Percentiles rank a stretch among this genome's conserved stretches.
These are phyloP conservation scores for Butyriboletus loyo DNA, from an alignment of 768 basidiomycete species.

Conservation along the genomic window DNA sequence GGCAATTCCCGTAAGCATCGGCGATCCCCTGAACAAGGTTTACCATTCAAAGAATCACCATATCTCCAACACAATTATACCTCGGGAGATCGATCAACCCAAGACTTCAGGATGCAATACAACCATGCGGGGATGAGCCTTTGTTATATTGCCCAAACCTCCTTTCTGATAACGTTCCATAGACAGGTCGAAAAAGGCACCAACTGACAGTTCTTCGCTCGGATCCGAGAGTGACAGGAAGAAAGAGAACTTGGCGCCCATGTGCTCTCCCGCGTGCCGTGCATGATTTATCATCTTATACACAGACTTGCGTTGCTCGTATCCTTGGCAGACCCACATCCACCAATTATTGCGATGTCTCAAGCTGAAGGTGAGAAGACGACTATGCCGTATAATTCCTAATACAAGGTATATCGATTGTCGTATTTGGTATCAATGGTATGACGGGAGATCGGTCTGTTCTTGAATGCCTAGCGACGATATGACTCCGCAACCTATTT, in stretches of 20 bases:
- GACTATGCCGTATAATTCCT: conserved; percentile 20
- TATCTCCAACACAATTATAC: background rate
- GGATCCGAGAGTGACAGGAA: conserved; percentile 8
- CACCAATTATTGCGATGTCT: conserved; percentile 1
- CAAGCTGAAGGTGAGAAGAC: conserved; percentile 12
- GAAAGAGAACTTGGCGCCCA: background rate
- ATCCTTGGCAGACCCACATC: conserved; percentile 1
- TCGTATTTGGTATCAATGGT: conserved; percentile 18
- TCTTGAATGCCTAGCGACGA: conserved; percentile 4
- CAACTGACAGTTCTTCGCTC: conserved; percentile 3
- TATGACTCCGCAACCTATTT: conserved; percentile 4
- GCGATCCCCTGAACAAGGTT: conserved; percentile 3
- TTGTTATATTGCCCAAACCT: conserved; percentile 2
- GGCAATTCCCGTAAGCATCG: conserved; percentile 12
- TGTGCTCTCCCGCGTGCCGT: conserved; percentile 5
- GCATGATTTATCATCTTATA: conserved; percentile 1
- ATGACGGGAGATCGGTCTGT: conserved; percentile 14
- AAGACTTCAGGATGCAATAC: conserved; percentile 15
- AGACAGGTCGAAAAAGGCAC: conserved; percentile 15
- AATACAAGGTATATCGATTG: conserved; percentile 25
- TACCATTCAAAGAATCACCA: conserved; percentile 3
- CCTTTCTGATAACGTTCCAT: conserved; percentile 9
- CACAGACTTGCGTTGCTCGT: background rate
- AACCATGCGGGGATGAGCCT: conserved; percentile 23
- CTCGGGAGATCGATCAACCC: background rate